A percentile compares a stretch with the other conserved stretches of the same genome.
Conservation (phyloP, 768 basidiomycete species). For the Tylopilus vinaceipallidus region DNA sequence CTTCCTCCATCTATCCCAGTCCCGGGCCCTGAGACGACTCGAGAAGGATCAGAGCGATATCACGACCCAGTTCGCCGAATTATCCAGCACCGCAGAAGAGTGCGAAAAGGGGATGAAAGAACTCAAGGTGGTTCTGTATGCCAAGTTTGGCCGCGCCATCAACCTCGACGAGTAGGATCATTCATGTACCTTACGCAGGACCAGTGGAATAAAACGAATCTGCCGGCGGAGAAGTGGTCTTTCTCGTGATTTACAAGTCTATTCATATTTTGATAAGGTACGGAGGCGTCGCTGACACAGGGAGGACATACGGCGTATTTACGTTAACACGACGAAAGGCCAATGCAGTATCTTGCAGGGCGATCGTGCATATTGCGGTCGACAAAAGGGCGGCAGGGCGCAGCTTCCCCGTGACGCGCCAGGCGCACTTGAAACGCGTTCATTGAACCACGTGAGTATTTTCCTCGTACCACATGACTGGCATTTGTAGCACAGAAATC, state of each 20-base stretch:
- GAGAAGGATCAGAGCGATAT: conserved; percentile 66
- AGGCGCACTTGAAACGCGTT: conserved; percentile 74
- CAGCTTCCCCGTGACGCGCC: conserved; percentile 70
- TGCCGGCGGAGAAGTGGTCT: no score
- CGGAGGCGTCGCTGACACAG: no score
- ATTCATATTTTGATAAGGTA: no score
- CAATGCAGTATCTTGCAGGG: no score
- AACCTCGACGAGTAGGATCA: conserved; percentile 74
- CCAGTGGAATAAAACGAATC: no score
- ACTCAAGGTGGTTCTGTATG: conserved; percentile 77
- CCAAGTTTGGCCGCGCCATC: conserved; percentile 90
- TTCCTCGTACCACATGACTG: conserved; percentile 2
- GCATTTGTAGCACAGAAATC: conserved; percentile 49
- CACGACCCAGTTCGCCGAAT: conserved; percentile 49
- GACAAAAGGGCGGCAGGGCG: conserved; percentile 95
- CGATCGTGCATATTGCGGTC: conserved; percentile 90
- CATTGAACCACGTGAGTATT: conserved; percentile 79
- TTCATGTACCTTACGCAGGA: no score
- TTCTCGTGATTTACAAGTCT: no score
- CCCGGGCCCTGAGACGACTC: conserved; percentile 67
- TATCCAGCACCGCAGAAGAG: conserved; percentile 53
- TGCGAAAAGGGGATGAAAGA: conserved; percentile 77
- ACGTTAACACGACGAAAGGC: no score
- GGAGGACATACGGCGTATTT: no score
- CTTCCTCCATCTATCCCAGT: conserved; percentile 75